Percentiles rank a stretch among this genome's conserved stretches.
phyloP scores from a whole-genome alignment of 2,329 filamentous ascomycete species.

The Colletotrichum sp. region DNA sequence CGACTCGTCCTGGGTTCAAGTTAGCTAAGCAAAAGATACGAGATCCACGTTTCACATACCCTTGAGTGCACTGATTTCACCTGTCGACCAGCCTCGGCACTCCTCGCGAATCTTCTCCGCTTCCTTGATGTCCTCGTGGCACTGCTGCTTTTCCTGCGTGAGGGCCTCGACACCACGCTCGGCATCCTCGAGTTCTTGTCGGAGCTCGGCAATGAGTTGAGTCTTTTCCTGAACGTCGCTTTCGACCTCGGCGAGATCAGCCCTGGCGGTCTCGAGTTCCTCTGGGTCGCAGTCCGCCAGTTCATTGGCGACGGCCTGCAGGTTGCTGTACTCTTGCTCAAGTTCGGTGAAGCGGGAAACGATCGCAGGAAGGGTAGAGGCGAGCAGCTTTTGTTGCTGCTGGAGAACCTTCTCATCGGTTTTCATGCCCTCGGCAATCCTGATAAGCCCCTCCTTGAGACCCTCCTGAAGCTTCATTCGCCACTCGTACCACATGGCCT shows the following conservation, averaged over 20 bases:
- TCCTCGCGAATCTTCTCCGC: constrained; percentile 86
- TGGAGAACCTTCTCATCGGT: constrained; percentile 71
- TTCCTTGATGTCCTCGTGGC: constrained; percentile 75
- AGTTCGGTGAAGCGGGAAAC: constrained; percentile 66
- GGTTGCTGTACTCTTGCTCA: constrained; percentile 65
- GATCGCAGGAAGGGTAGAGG: constrained; percentile 70
- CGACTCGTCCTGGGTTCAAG: constrained; percentile 62
- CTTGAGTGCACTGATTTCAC: constrained; percentile 81
- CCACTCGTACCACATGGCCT: constrained; percentile 99
- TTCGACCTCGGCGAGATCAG: constrained; percentile 68
- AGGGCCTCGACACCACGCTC: constrained; percentile 68
- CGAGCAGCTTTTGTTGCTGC: constrained; percentile 72
- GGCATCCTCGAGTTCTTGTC: constrained; percentile 70
- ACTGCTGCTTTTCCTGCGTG: constrained; percentile 71
- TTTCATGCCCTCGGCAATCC: constrained; percentile 78
- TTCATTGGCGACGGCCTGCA: constrained; percentile 76
- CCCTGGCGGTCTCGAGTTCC: constrained; percentile 76
- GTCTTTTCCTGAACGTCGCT: constrained; percentile 74
- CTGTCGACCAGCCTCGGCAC: constrained; percentile 85
- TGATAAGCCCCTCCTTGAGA: constrained; percentile 79
- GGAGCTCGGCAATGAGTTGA: constrained; percentile 68
- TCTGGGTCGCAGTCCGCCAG: constrained; percentile 81
- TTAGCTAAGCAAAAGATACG: constrained; percentile 37
- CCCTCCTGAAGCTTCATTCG: constrained; percentile 85
- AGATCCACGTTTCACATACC: constrained; percentile 48